These are phyloP conservation scores for Globisporangium spinosum DNA, from an alignment of 352 stramenopile genomes.

Conservation along the genomic window DNA sequence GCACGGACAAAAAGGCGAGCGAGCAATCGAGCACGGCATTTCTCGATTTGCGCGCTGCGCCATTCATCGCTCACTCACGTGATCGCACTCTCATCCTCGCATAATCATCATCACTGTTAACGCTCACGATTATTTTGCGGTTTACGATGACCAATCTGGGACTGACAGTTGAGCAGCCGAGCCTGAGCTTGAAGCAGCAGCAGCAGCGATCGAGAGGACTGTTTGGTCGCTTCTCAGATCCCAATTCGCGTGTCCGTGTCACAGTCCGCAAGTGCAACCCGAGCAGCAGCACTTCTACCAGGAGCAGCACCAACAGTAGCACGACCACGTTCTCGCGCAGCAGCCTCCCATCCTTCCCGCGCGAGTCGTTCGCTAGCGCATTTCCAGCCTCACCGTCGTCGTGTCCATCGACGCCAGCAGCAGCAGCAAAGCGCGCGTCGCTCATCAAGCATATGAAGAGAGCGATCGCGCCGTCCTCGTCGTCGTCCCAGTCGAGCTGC, in stretches of 20 bases:
- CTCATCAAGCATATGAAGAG: slow-evolving; percentile 10
- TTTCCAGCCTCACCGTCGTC: slow-evolving; percentile 13
- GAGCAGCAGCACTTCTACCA: slow-evolving; percentile 1
- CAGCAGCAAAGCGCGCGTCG: slow-evolving; percentile 4
- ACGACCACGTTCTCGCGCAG: not conserved
- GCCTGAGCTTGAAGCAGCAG: not conserved
- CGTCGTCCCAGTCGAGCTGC: not conserved
- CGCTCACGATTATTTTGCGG: not conserved
- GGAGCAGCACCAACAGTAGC: slow-evolving; percentile 5
- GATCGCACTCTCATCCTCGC: not conserved
- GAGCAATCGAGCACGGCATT: not conserved
- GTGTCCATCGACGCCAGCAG: not conserved
- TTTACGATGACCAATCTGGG: slow-evolving; percentile 6
- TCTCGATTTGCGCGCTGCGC: slow-evolving; percentile 3
- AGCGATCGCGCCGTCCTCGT: slow-evolving; percentile 2
- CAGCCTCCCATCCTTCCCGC: slow-evolving; percentile 9
- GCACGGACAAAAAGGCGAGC: not conserved
- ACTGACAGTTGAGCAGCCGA: slow-evolving; percentile 1
- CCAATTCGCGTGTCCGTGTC: slow-evolving; percentile 7
- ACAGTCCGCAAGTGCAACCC: slow-evolving; percentile 3
- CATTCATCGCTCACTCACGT: not conserved
- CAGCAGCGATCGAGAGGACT: not conserved
- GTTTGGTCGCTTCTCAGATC: slow-evolving; percentile 11
- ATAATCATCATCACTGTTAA: slow-evolving; percentile 1
- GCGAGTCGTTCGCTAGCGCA: slow-evolving; percentile 13